phyloP scores from a whole-genome alignment of 345 rosid genomes.

The Turritis glabra region DNA sequence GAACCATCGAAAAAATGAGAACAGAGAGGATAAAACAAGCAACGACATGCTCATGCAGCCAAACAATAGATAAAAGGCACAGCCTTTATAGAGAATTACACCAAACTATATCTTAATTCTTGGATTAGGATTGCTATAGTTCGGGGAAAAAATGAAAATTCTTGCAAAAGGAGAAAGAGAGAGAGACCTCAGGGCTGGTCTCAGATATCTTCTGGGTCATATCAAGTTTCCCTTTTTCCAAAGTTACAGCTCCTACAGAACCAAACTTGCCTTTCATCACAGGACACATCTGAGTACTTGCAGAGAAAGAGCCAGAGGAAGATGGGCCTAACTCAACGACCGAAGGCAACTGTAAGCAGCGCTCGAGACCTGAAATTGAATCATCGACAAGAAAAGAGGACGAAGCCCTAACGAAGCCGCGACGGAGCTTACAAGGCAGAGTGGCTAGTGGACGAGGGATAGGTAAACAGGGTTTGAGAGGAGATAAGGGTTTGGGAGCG shows the following conservation, averaged over 20 bases:
- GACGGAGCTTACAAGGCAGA: constrained; percentile 46
- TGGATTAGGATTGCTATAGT: no score
- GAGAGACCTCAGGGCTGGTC: constrained; percentile 76
- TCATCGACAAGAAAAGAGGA: constrained; percentile 47
- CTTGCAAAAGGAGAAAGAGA: background rate
- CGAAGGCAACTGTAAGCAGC: constrained; percentile 52
- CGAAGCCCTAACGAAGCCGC: constrained; percentile 42
- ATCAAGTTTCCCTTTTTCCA: constrained; percentile 90
- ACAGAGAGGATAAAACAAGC: background rate
- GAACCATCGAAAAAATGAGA: background rate
- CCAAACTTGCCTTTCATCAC: constrained; percentile 74
- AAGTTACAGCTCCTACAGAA: constrained; percentile 73
- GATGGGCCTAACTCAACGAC: constrained; percentile 34
- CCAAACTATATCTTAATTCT: constrained; percentile 4
- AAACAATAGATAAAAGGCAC: background rate
- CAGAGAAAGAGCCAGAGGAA: constrained; percentile 36
- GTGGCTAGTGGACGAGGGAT: constrained; percentile 36
- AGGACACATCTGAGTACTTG: constrained; percentile 51
- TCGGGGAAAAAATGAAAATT: no score
- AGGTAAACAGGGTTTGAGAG: constrained; percentile 42
- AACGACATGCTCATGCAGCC: background rate
- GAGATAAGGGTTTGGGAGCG: constrained; percentile 44
- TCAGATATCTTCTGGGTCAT: constrained; percentile 56
- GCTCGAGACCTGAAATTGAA: constrained; percentile 53
- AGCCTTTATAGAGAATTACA: constrained; percentile 2